Percentiles rank a stretch among this genome's conserved stretches.
These are phyloP conservation scores for Tagetes patula DNA, from an alignment of 129 eudicot genomes.

Conservation along the genomic window DNA sequence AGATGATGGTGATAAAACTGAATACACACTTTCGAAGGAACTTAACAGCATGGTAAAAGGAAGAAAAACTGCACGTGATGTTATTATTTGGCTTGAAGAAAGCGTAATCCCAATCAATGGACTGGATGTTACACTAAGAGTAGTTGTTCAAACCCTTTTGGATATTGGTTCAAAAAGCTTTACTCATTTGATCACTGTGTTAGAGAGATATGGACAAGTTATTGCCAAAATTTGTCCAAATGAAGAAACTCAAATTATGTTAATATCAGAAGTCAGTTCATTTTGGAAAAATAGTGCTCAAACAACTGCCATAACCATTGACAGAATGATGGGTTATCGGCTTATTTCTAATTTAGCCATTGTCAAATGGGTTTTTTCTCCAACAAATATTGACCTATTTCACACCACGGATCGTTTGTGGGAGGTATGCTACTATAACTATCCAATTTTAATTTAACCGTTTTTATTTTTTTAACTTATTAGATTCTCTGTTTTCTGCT, in stretches of 20 bases:
- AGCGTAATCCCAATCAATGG: constrained; percentile 67
- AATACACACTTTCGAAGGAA: constrained; percentile 64
- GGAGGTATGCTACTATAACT: constrained; percentile 65
- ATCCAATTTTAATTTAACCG: no score
- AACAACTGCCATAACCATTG: constrained; percentile 80
- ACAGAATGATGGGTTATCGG: constrained; percentile 99
- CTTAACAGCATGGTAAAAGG: constrained; percentile 84
- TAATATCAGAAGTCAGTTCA: constrained; percentile 67
- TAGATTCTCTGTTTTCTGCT: not conserved
- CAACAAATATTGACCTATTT: constrained; percentile 65
- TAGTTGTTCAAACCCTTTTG: constrained; percentile 78
- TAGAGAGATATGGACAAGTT: constrained; percentile 93
- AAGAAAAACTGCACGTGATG: constrained; percentile 70
- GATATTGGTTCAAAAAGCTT: constrained; percentile 96
- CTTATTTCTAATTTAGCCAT: constrained; percentile 88
- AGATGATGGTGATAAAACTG: constrained; percentile 65
- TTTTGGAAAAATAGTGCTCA: constrained; percentile 92
- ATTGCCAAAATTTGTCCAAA: constrained; percentile 73
- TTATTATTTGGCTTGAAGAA: constrained; percentile 78
- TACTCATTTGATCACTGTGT: constrained; percentile 90
- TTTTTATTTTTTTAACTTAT: not conserved
- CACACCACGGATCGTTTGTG: constrained; percentile 86
- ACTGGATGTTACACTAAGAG: constrained; percentile 62
- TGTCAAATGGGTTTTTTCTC: constrained; percentile 89
- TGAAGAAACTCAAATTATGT: constrained; percentile 74